Base-by-base conservation (phyloP, 306 rosid species). In the Trichosanthes truncata region DNA sequence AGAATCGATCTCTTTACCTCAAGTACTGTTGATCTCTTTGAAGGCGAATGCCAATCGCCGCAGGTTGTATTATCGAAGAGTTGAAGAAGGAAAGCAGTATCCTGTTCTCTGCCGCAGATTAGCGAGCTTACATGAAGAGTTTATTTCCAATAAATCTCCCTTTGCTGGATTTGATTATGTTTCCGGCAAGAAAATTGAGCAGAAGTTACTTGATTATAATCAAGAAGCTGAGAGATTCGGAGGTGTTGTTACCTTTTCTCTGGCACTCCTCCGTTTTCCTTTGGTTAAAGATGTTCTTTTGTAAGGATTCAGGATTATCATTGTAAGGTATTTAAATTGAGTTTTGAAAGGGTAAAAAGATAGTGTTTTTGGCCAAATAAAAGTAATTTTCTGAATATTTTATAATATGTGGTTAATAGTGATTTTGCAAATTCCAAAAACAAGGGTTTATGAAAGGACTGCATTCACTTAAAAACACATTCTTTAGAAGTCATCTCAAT, bases 11-110 rank as follows among this genome's bases (percentile, higher is more conserved):
- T 48, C 62, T 55, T 45, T 45, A 18, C 18, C 14, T 60, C 15
- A 14, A 45, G 4, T 35, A 45, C 31, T 57, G 20, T 13, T 80
- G 36, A 29, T 83, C 79, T 35, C 35, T 80, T 80, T 83, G 29
- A 41, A 59, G 56, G 38, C 63, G 43, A 73, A 65, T 66, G 57
- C 36, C 75, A 48, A 53, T 81, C 55, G 63, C 36, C 61, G 51
- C 84, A 93, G 96, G 96, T 78, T 91, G 90, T 93, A 95, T 80
- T 95, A 93, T 82, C 91, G 97, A 18, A 97, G 96, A 66, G 90
- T 86, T 23, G 97, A 95, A 82, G 97, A 95, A 80, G 97, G 93
- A 6, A 95, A 95, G 86, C 97, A 91, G 59, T 89, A 87, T 71
- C 91, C 96, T 7, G 87, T 91, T 43, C 89, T 93, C 26, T 90